phyloP scores from a whole-genome alignment of 2,329 filamentous ascomycete genomes.

The Pseudogymnoascus sp. region DNA sequence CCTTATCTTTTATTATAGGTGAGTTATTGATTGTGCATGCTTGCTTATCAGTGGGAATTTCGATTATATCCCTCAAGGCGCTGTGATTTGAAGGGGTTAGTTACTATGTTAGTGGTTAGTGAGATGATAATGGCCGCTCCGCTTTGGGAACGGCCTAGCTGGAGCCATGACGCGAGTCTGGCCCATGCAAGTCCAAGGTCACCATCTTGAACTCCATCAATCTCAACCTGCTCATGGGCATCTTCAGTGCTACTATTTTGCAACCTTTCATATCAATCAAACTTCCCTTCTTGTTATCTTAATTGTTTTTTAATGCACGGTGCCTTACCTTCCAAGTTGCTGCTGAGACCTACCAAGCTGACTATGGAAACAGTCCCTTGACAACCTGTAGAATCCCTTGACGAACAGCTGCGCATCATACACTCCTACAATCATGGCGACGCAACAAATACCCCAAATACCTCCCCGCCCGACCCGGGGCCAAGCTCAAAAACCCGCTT shows the following conservation, averaged over 20 bases:
- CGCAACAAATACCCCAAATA: constrained; percentile 41
- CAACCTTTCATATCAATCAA: not conserved
- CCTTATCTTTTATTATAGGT: constrained; percentile 3
- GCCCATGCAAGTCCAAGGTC: constrained; percentile 2
- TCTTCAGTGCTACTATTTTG: not conserved
- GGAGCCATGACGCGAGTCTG: constrained; percentile 8
- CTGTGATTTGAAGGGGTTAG: not conserved
- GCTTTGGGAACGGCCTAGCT: constrained; percentile 7
- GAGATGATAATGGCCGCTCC: constrained; percentile 3
- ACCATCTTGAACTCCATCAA: constrained; percentile 4
- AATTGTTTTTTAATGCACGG: constrained; percentile 4
- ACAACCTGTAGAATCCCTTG: not conserved
- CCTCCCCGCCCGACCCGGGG: constrained; percentile 55
- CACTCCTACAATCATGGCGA: constrained; percentile 31
- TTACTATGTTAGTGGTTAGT: constrained; percentile 2
- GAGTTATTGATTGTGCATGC: not conserved
- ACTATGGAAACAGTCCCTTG: constrained; percentile 5
- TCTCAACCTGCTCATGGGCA: not conserved
- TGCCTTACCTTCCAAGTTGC: not conserved
- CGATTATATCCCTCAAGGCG: constrained; percentile 1
- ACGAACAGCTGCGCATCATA: not conserved
- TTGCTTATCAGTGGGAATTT: constrained; percentile 1
- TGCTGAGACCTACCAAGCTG: not conserved
- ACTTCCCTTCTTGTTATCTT: not conserved
- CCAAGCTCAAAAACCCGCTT: constrained; percentile 36